Base-by-base conservation (phyloP, 768 basidiomycete species). In the Agaricus subrufescens region DNA sequence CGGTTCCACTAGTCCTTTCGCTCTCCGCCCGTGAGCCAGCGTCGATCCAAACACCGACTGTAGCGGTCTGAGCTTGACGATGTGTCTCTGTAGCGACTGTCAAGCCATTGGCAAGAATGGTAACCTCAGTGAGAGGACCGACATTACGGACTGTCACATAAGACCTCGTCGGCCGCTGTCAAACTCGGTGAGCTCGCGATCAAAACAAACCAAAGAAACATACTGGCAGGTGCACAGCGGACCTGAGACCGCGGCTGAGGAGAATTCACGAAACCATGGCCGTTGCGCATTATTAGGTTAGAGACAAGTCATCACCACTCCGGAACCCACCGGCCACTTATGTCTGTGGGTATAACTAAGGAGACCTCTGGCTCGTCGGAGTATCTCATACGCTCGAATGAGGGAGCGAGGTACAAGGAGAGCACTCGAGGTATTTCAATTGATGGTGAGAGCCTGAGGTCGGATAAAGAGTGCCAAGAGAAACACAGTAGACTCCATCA, bases 21-120 rank as follows among this genome's bases (percentile, higher is more conserved):
- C 90, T 96, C 82, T 99, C 97, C 57, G 94, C 95, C 54, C 97
- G 84, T 61, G 92, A 94, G 61, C 97, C 97, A 57, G 97, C 96
- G 69, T 98, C 96, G 65, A 99, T 96, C 94, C 94, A 99, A 58
- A 98, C 89, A 60, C 97, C 97, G 37, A 98, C 94, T n/a, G 96
- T 99, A 6, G 95, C 94, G 0, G 97, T 98, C 73, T 95, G 90
- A 3, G 93, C 88, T 69, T 91, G 87, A 4, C 91, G 81, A 58
- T 94, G 90, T 7, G 89, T 75, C 72, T 96, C 94, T 1, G 94
- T 96, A 48, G 95, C 95, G 62, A 99, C 87, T 11, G 94, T 96
- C 56, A 99, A 78, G 58, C 97, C 97, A 76, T 97, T 98, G 12
- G 91, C 78, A 53, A 99, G 87, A 4, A 93, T 96, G 27, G 94